Percentiles rank a stretch among this genome's conserved stretches.
Conservation (phyloP, 345 rosid genomes). For the Heritiera fomes region DNA sequence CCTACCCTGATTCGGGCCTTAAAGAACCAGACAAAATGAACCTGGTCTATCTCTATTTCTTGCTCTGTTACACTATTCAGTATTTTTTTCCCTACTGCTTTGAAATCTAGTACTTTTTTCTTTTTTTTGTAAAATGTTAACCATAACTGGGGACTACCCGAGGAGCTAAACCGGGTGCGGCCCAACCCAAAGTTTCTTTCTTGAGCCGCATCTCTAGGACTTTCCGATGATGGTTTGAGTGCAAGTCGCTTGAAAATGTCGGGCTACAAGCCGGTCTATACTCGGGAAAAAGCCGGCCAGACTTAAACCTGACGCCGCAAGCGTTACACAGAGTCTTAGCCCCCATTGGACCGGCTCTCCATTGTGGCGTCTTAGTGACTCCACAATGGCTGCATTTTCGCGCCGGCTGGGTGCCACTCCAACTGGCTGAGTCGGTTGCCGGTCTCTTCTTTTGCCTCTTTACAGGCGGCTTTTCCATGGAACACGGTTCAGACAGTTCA, state of each 20-base stretch:
- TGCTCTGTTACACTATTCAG: neutral
- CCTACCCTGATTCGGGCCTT: slow-evolving; percentile 26
- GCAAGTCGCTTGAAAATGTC: slow-evolving; percentile 69
- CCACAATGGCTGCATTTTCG: slow-evolving; percentile 91
- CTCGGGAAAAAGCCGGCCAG: slow-evolving; percentile 86
- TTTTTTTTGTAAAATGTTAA: neutral
- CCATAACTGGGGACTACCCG: slow-evolving; percentile 60
- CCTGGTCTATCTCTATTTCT: slow-evolving; percentile 27
- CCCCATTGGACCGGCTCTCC: slow-evolving; percentile 95
- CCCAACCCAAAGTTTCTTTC: slow-evolving; percentile 38
- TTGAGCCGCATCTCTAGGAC: slow-evolving; percentile 79
- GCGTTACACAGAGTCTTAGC: slow-evolving; percentile 91
- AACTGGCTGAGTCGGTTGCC: slow-evolving; percentile 18
- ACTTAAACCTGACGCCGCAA: slow-evolving; percentile 90
- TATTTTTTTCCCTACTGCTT: neutral
- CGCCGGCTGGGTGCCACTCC: slow-evolving; percentile 26
- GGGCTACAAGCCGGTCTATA: slow-evolving; percentile 96
- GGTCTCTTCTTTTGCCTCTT: slow-evolving; percentile 38
- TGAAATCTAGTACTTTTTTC: neutral
- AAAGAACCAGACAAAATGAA: slow-evolving; percentile 20
- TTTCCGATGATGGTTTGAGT: slow-evolving; percentile 89
- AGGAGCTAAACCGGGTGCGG: slow-evolving; percentile 38
- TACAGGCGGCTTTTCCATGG: neutral
- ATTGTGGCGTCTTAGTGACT: slow-evolving; percentile 86
- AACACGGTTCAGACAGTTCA: slow-evolving; percentile 28